Evolutionary conservation across 768 basidiomycete species (phyloP).

Genomic region (Tephrocybe sp.): DNA sequence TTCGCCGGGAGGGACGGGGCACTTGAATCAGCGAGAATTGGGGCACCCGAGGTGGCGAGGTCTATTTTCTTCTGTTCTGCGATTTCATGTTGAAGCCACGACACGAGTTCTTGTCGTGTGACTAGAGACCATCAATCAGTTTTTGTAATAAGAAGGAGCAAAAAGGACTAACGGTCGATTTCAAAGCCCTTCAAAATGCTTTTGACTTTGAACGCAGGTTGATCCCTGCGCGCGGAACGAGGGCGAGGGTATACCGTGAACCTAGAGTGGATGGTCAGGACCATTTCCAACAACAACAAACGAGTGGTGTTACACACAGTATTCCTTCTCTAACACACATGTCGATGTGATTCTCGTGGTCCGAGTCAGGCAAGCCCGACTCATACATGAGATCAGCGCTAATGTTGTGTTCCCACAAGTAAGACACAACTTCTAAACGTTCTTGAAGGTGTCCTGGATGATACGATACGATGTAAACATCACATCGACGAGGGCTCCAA

Average conservation of each 20-base stretch:
- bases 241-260: slow-evolving; percentile 52
- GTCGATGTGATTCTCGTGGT: slow-evolving; percentile 45
- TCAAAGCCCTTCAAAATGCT: slow-evolving; percentile 80
- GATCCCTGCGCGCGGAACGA: slow-evolving; percentile 55
- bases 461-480: slow-evolving; percentile 83
- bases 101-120: slow-evolving; percentile 67
- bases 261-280: slow-evolving; percentile 13
- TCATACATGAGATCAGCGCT: slow-evolving; percentile 91
- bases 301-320: slow-evolving; percentile 49
- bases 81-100: slow-evolving; percentile 76
- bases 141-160: background rate
- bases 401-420: slow-evolving; percentile 80
- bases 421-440: slow-evolving; percentile 72
- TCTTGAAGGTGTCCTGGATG: slow-evolving; percentile 75
- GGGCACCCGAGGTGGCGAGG: slow-evolving; percentile 58
- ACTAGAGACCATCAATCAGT: slow-evolving; percentile 23
- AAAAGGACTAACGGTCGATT: slow-evolving; percentile 56
- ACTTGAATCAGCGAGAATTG: slow-evolving; percentile 37
- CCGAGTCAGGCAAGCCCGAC: slow-evolving; percentile 57
- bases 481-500: slow-evolving; percentile 88
- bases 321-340: slow-evolving; percentile 61
- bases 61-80: slow-evolving; percentile 80
- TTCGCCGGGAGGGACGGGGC: slow-evolving; percentile 36
- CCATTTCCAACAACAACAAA: background rate
- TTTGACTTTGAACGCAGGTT: slow-evolving; percentile 78